Base-by-base conservation (phyloP, 495 filamentous ascomycete species). In the Neurospora sp. region DNA sequence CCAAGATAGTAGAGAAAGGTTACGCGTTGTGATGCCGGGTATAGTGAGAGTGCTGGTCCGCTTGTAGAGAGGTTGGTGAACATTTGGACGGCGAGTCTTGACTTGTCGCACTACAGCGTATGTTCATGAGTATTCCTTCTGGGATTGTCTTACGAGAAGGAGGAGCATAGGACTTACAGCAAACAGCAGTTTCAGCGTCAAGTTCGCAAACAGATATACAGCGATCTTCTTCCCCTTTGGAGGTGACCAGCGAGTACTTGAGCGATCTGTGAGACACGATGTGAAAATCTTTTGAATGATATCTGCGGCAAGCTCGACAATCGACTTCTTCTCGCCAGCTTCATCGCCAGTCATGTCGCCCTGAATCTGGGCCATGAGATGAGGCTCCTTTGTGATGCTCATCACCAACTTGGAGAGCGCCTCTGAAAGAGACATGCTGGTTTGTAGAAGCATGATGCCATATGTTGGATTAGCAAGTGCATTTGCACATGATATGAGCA, bases 1-100 rank as follows among this genome's bases (percentile, higher is more conserved):
- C 95, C 95, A 21, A 97, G 91, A 78, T 97, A 98, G 82, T 97
- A 98, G 7, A 97, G 89, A 79, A 94, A 98, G 28, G 95, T 94
- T 37, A 96, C 92, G 48, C 93, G 89, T 73, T 98, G 93, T 11
- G 93, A 88, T n/a, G 93, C 93, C 19, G 95, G 93, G 78, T 94
- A 97, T 54, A 91, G 84, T 4, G 85, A 84, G 19, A 97, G 85
- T 0, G 92, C 92, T 6, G 94, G 93, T 2, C 93, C 93, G 74
- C 91, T 90, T 42, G 93, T 89, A 75, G 89, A 90, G 77, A 98
- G 93, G 77, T 96, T 97, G 74, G 90, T 91, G 80, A 97, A 94
- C 81, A 98, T 92, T 74, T 94, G 92, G 70, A 93, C 90, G 15
- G 93, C 94, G 45, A 90, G 81, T 31, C 87, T 83, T 1, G 86